phyloP scores from a whole-genome alignment of 2,329 filamentous ascomycete genomes.

The Triangularia setosa region DNA sequence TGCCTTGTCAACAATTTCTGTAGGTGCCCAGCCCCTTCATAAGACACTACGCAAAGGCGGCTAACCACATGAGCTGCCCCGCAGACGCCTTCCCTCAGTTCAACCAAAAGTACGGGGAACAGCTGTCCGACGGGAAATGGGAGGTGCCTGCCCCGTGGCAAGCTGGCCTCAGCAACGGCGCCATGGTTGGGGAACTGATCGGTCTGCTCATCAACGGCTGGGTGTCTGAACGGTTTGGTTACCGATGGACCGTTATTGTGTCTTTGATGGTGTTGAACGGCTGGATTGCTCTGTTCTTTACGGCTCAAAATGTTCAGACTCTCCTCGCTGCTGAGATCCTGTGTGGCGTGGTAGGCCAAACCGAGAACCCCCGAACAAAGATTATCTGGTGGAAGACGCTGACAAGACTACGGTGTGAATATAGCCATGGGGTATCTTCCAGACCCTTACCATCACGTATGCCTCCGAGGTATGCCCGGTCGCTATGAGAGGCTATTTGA shows the following conservation, averaged over 20 bases:
- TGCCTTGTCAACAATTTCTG: constrained; percentile 79
- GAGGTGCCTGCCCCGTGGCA: constrained; percentile 61
- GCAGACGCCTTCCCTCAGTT: constrained; percentile 53
- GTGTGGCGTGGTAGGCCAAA: constrained; percentile 49
- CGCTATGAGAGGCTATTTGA: constrained; percentile 65
- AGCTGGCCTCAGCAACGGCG: constrained; percentile 57
- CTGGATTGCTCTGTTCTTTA: constrained; percentile 63
- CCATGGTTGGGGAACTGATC: constrained; percentile 60
- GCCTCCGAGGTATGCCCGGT: constrained; percentile 71
- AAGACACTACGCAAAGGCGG: not conserved
- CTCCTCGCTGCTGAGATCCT: constrained; percentile 60
- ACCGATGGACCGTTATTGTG: constrained; percentile 59
- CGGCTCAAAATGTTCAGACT: constrained; percentile 55
- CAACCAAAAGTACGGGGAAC: constrained; percentile 54
- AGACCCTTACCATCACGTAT: constrained; percentile 57
- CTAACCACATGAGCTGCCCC: not conserved
- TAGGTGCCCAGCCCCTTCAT: constrained; percentile 24
- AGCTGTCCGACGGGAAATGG: constrained; percentile 40
- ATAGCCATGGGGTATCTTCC: constrained; percentile 42
- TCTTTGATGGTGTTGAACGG: constrained; percentile 51
- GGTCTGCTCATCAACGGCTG: constrained; percentile 64
- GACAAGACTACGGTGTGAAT: not conserved
- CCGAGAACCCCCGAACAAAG: too few relatives aligned
- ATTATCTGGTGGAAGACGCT: too few relatives aligned
- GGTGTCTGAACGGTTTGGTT: constrained; percentile 64